Evolutionary conservation across 2,329 filamentous ascomycete genomes (phyloP).

Genomic region (Huntiella decipiens): DNA sequence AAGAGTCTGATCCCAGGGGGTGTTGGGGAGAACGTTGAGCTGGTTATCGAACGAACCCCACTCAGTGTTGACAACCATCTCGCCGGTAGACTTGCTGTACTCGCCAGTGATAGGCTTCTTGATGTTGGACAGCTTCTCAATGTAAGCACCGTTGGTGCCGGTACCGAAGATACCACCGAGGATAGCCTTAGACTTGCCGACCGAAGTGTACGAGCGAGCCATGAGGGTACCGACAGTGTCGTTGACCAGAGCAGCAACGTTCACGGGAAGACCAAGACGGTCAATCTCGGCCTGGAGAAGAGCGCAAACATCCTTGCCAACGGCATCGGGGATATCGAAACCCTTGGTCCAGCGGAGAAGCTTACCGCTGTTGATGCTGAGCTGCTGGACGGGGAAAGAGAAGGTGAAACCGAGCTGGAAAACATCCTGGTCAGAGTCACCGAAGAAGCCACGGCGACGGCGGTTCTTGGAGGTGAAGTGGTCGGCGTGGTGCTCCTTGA

Average conservation of each 20-base stretch:
- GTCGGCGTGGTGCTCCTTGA: constrained; percentile 71
- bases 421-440: constrained; percentile 44
- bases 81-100: constrained; percentile 62
- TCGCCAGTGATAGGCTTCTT: constrained; percentile 55
- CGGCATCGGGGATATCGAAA: constrained; percentile 85
- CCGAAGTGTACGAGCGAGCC: constrained; percentile 89
- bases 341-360: constrained; percentile 97
- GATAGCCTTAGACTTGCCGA: constrained; percentile 67
- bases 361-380: constrained; percentile 85
- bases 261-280: constrained; percentile 66
- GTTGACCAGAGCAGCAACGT: constrained; percentile 90
- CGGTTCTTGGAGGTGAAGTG: constrained; percentile 36
- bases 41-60: constrained; percentile 98
- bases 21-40: constrained; percentile 71
- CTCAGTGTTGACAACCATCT: constrained; percentile 97
- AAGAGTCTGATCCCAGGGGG: constrained; percentile 60
- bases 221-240: constrained; percentile 96
- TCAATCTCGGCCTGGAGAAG: constrained; percentile 83
- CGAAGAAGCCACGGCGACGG: constrained; percentile 40
- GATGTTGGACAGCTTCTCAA: constrained; percentile 75
- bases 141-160: constrained; percentile 91
- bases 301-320: constrained; percentile 87
- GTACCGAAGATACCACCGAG: constrained; percentile 97
- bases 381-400: constrained; percentile 87
- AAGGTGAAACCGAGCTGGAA: constrained; percentile 98